Evolutionary conservation across 2,329 filamentous ascomycete genomes (phyloP), one percentile per base, ranked within the genome.

Genomic region (Cytospora schulzeri): DNA sequence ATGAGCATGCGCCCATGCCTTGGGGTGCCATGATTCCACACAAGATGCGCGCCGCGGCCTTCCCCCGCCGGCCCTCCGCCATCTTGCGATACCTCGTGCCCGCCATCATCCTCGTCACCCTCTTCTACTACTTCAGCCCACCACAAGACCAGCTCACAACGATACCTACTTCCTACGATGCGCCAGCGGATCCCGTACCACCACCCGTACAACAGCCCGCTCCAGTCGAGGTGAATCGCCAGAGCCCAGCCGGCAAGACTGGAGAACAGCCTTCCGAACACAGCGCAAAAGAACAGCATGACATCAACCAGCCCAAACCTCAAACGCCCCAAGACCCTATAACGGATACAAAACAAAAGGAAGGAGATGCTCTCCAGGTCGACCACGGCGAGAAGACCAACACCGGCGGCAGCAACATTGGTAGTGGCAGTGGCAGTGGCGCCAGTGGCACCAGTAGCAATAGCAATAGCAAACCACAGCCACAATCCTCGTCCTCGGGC

Each of bases 21-120:
- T 59, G 62, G 62, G 60, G 52, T 45, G 66, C 68, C 67, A 71
- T 68, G 65, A 75, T 58, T 31, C 31, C 62, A 56, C 55, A 62
- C 56, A 67, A 59, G 58, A 72, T 78, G 76, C 74, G 75, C 66
- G 74, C 76, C 64, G 71, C 77, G 53, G 73, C 73, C n/a, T 77
- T 79, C 14, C 73, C 76, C 38, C 75, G 77, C 57, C 76, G 78
- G 11, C 76, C 77, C 17, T 77, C 76, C 38, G 73, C 77, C 54
- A 66, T 79, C 61, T 56, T 78, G 38, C 77, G 78, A 65, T 78
- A 76, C 66, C 65, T 77, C 15, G 65, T 77, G 3, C 73, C 76
- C 1, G 72, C 74, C 48, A 60, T 73, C 35, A 17, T 67, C 33
- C 53, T 79, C 22, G 58, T 80, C 29, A 62, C 76, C 45, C 63